These are phyloP conservation scores for Isatis tinctoria DNA, from an alignment of 345 rosid species.

Conservation along the genomic window DNA sequence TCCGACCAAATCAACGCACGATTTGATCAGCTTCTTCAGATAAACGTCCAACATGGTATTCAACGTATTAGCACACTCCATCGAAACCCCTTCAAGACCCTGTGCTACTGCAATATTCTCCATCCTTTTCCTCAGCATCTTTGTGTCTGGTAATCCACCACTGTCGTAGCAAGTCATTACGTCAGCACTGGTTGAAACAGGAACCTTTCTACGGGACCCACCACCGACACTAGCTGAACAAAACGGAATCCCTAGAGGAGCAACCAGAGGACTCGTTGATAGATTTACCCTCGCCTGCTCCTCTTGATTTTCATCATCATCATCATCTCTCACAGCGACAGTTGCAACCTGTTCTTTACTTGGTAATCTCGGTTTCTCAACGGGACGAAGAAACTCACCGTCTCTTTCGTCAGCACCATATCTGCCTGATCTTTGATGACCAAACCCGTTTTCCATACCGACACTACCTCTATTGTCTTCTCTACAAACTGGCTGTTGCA, in stretches of 20 bases:
- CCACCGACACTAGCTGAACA: conserved; percentile 65
- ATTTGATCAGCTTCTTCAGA: conserved; percentile 72
- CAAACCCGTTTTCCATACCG: conserved; percentile 68
- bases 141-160: conserved; percentile 56
- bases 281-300: conserved; percentile 37
- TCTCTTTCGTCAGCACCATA: conserved; percentile 51
- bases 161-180: conserved; percentile 50
- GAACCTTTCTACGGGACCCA: conserved; percentile 46
- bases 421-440: conserved; percentile 63
- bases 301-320: conserved; percentile 51
- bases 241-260: conserved; percentile 79
- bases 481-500: conserved; percentile 44
- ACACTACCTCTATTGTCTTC: conserved; percentile 51
- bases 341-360: conserved; percentile 40
- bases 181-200: conserved; percentile 40
- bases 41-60: conserved; percentile 71
- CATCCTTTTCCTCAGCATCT: conserved; percentile 75
- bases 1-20: conserved; percentile 59
- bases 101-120: conserved; percentile 68
- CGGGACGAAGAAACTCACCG: conserved; percentile 37
- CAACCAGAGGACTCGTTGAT: conserved; percentile 49
- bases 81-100: conserved; percentile 79
- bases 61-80: conserved; percentile 75
- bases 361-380: conserved; percentile 35
- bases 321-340: conserved; percentile 39